Evolutionary conservation across 352 stramenopile genomes (phyloP).

Genomic region (Paralagenidium karlingii): DNA sequence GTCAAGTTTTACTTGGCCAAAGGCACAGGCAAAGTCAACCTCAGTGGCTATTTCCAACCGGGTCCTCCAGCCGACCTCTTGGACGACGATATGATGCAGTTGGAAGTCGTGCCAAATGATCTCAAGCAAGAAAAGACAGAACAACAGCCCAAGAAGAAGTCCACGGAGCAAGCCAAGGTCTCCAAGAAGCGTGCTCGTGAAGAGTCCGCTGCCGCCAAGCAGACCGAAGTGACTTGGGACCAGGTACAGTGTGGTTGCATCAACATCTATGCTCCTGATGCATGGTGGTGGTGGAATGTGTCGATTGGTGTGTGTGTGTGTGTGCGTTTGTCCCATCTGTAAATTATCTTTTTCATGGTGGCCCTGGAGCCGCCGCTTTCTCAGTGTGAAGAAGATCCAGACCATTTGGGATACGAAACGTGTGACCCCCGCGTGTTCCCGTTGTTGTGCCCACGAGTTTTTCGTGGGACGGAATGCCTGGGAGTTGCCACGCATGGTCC

Average conservation of each 20-base stretch:
- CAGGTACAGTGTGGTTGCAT: constrained; percentile 22
- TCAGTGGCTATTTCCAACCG: constrained; percentile 76
- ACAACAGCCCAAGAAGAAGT: background rate
- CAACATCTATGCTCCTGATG: too few relatives aligned
- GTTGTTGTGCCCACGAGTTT: constrained; percentile 54
- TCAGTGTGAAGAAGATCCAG: constrained; percentile 60
- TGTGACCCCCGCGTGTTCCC: too few relatives aligned
- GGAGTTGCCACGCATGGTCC: constrained; percentile 52
- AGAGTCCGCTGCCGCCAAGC: constrained; percentile 11
- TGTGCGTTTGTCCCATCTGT: constrained; percentile 11
- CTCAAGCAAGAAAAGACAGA: background rate
- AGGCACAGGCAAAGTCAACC: constrained; percentile 43
- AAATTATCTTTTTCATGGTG: constrained; percentile 10
- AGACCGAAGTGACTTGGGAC: constrained; percentile 24
- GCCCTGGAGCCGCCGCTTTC: constrained; percentile 12
- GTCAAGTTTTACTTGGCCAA: constrained; percentile 68
- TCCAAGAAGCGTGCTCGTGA: constrained; percentile 59
- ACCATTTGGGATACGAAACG: constrained; percentile 80
- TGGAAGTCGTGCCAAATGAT: constrained; percentile 2
- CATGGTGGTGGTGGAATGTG: constrained; percentile 6
- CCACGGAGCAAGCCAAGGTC: constrained; percentile 13
- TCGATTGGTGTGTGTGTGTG: constrained; percentile 5
- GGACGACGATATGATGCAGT: constrained; percentile 12
- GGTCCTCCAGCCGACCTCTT: constrained; percentile 26
- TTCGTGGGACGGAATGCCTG: constrained; percentile 58